These are phyloP conservation scores for Starmera quercuum DNA, from an alignment of 805 yeast species.

Conservation along the genomic window DNA sequence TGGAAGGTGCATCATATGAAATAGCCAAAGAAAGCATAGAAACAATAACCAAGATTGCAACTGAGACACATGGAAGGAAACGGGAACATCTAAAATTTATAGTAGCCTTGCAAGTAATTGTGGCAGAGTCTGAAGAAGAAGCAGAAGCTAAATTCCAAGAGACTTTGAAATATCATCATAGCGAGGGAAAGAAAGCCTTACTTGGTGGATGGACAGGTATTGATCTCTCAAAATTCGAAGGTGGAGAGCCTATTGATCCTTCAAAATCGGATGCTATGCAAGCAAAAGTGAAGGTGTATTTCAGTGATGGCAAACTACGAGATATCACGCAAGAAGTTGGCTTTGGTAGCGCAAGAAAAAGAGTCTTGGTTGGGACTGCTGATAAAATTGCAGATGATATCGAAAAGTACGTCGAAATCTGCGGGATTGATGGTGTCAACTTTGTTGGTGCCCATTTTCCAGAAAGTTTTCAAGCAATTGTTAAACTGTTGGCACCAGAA, in stretches of 20 bases:
- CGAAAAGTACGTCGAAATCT: slow-evolving; percentile 30
- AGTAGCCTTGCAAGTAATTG: slow-evolving; percentile 23
- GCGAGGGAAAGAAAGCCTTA: slow-evolving; percentile 31
- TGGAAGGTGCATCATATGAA: slow-evolving; percentile 23
- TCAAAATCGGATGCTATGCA: slow-evolving; percentile 22
- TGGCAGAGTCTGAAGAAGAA: slow-evolving; percentile 28
- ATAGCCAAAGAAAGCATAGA: slow-evolving; percentile 11
- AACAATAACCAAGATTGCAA: slow-evolving; percentile 22
- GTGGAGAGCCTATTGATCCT: slow-evolving; percentile 22
- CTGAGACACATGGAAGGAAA: slow-evolving; percentile 22
- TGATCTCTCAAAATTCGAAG: slow-evolving; percentile 24
- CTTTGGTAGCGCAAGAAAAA: slow-evolving; percentile 23
- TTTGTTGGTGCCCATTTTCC: slow-evolving; percentile 31
- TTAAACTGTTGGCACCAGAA: slow-evolving; percentile 26
- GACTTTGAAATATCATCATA: slow-evolving; percentile 21
- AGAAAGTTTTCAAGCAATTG: slow-evolving; percentile 31
- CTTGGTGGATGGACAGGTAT: slow-evolving; percentile 35
- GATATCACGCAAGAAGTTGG: slow-evolving; percentile 21
- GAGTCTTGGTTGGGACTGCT: slow-evolving; percentile 24
- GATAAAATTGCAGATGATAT: slow-evolving; percentile 30
- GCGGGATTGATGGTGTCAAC: slow-evolving; percentile 36
- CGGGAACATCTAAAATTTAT: slow-evolving; percentile 27
- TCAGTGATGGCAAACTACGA: slow-evolving; percentile 15
- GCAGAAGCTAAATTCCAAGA: slow-evolving; percentile 25
- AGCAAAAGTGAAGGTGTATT: slow-evolving; percentile 21